A percentile compares a stretch with the other conserved stretches of the same genome.
phyloP scores from a whole-genome alignment of 139 green algal genomes.

The Picochlorum costavermella region DNA sequence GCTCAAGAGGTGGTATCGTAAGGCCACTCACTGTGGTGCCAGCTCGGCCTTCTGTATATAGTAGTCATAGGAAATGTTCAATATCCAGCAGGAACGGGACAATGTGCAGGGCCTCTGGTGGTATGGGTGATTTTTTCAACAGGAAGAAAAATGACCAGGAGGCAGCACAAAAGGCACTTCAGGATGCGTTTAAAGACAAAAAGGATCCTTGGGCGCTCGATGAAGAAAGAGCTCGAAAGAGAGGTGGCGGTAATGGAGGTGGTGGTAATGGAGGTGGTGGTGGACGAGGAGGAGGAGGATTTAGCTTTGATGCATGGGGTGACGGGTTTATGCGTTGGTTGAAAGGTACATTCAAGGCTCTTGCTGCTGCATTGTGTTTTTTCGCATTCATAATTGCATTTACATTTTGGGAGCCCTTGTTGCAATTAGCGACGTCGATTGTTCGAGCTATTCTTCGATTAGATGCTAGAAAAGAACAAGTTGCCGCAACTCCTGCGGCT shows the following conservation, averaged over 20 bases:
- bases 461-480: slow-evolving; percentile 17
- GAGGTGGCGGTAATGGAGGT: slow-evolving; percentile 14
- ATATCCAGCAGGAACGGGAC: no score
- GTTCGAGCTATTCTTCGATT: slow-evolving; percentile 20
- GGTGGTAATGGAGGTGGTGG: slow-evolving; percentile 19
- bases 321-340: slow-evolving; percentile 9
- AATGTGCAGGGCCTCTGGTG: slow-evolving; percentile 3
- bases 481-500: slow-evolving; percentile 6
- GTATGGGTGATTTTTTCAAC: slow-evolving; percentile 14
- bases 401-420: slow-evolving; percentile 11
- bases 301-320: slow-evolving; percentile 21
- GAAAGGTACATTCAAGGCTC: slow-evolving; percentile 10
- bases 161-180: slow-evolving; percentile 32
- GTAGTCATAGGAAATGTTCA: no score
- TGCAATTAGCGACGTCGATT: slow-evolving; percentile 9
- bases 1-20: no score
- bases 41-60: no score
- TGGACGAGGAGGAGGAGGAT: slow-evolving; percentile 6
- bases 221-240: slow-evolving; percentile 16
- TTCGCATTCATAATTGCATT: slow-evolving; percentile 8
- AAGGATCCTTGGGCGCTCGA: slow-evolving; percentile 28
- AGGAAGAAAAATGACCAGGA: slow-evolving; percentile 24
- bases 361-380: slow-evolving; percentile 16
- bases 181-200: slow-evolving; percentile 38
- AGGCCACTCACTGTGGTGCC: no score